Conservation (phyloP, 805 yeast genomes). For the Yarrowia bubula region DNA sequence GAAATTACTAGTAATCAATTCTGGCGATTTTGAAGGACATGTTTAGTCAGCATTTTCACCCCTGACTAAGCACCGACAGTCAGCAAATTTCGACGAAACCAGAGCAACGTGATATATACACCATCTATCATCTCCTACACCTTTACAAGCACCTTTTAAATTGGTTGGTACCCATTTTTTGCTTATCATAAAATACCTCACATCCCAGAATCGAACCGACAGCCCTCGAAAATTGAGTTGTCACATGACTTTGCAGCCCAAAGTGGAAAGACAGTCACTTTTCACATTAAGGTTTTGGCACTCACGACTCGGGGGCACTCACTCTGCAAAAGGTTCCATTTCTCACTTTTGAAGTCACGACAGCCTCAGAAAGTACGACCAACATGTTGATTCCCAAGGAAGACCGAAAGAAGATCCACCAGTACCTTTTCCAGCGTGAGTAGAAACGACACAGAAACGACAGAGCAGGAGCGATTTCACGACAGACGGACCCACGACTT, state of each 20-base stretch:
- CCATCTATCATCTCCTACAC: no score
- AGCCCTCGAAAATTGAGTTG: not conserved
- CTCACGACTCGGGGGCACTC: conserved; percentile 21
- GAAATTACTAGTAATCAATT: no score
- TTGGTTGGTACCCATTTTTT: not conserved
- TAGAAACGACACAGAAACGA: conserved; percentile 34
- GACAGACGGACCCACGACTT: not conserved
- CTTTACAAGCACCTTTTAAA: no score
- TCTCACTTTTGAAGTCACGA: conserved; percentile 27
- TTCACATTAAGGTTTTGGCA: conserved; percentile 25
- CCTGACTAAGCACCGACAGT: no score
- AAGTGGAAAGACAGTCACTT: conserved; percentile 25
- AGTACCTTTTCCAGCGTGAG: conserved; percentile 97
- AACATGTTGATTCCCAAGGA: conserved; percentile 99
- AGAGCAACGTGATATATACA: no score
- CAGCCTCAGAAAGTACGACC: conserved; percentile 32
- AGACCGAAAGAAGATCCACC: conserved; percentile 99
- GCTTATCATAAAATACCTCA: not conserved
- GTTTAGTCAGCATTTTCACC: no score
- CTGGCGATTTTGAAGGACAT: no score
- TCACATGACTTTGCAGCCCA: conserved; percentile 26
- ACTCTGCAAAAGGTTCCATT: conserved; percentile 25
- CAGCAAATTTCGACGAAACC: no score
- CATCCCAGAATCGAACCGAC: not conserved
- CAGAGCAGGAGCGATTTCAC: not conserved